Evolutionary conservation across 2,329 filamentous ascomycete species (phyloP).

Genomic region (Ambrosiella beaveri): DNA sequence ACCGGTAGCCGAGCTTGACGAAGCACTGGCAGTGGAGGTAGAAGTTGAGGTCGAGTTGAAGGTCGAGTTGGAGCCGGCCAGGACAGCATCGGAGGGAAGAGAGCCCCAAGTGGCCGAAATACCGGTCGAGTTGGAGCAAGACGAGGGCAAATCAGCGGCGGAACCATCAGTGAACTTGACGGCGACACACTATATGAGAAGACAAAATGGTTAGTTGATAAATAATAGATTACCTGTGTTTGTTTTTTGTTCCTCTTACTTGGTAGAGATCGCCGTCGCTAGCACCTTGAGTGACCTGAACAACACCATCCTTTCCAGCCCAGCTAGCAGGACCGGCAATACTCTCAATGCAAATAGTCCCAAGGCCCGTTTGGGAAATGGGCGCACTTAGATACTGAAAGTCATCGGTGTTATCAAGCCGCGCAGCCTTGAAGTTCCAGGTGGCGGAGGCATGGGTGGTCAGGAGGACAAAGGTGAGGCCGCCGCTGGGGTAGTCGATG

Average conservation of each 20-base stretch:
- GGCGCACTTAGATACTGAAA: slow-evolving; percentile 9
- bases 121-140: slow-evolving; percentile 9
- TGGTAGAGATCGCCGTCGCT: slow-evolving; percentile 40
- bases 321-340: slow-evolving; percentile 33
- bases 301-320: slow-evolving; percentile 36
- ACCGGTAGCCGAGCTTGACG: slow-evolving; percentile 7
- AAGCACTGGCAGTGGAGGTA: slow-evolving; percentile 1
- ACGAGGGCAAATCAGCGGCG: slow-evolving; percentile 6
- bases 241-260: slow-evolving; percentile 22
- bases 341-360: slow-evolving; percentile 33
- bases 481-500: slow-evolving; percentile 9
- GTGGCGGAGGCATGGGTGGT: slow-evolving; percentile 10
- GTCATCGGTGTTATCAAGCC: slow-evolving; percentile 9
- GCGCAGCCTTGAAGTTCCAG: slow-evolving; percentile 11
- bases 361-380: slow-evolving; percentile 31
- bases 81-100: slow-evolving; percentile 7
- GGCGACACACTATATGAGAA: slow-evolving; percentile 7
- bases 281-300: slow-evolving; percentile 34
- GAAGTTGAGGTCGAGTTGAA: not conserved
- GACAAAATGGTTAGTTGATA: not conserved
- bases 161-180: slow-evolving; percentile 8
- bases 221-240: not conserved
- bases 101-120: not conserved
- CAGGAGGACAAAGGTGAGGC: slow-evolving; percentile 9
- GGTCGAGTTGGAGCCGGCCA: slow-evolving; percentile 10